Base-by-base conservation (phyloP, 2,329 filamentous ascomycete species). In the Coccinonectria pachysandricola region DNA sequence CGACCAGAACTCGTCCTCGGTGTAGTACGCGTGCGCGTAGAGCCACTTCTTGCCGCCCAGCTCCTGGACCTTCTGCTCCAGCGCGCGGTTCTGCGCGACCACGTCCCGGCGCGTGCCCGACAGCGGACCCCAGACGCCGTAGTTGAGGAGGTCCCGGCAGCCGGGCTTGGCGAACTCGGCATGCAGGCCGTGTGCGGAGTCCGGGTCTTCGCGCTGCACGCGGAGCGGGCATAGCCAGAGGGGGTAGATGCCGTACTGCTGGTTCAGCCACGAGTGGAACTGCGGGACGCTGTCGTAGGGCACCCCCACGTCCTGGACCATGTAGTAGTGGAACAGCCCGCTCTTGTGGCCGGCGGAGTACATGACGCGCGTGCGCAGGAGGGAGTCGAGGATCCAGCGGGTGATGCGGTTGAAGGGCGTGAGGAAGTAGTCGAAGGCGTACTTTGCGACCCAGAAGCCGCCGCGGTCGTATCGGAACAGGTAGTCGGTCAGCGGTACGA, bases 401-500 rank as follows among this genome's bases (percentile, higher is more conserved):
- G 75, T 80, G 38, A 71, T 49, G 18, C 65, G 59, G 55, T 77
- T 81, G 52, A 79, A 79, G 1, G 76, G 76, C 2, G 64, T 68
- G 18, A 65, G 44, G 49, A 80, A 79, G 51, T 80, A 81, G 12
- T 56, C 50, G 51, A 76, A 80, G 2, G 74, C 71, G 31, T 74
- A 70, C 12, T 56, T 56, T 7, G 69, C 76, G 4, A 70, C 69
- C 77, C 76, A 82, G 54, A 81, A 81, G 3, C 68, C 74, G 23
- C 75, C 77, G 18, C 76, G 66, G 47, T 82, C 75, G 53, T 79
- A 81, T 10, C 77, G 68, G 52, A 82, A 82, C 32, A 81, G 66
- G 49, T 82, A 82, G 43, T 81, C 76, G 3, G 56, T 54, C 1
- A 81, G 40, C 0, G 75, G 75, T 2, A 81, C 64, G 30, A 68